Base-by-base conservation (phyloP, 805 yeast genomes). In the Candida hispaniensis region DNA sequence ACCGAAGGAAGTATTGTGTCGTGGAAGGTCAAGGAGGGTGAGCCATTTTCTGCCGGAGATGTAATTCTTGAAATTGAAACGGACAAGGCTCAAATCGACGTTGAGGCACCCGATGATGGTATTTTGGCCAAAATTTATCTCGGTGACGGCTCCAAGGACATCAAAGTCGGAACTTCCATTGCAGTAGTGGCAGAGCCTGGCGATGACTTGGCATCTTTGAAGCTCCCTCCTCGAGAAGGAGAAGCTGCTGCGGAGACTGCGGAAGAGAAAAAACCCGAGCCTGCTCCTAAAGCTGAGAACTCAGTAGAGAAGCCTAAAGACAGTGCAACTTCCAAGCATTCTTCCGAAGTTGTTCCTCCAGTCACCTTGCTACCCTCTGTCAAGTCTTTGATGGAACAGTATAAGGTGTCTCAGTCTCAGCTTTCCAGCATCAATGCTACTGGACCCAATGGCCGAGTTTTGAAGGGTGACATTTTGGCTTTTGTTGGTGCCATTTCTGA, bases 51-150 rank as follows among this genome's bases (percentile, higher is more conserved):
- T 18, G 91, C 96, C 13, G 98, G 98, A 60, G 96, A 91, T 82
- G 77, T 91, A 25, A 71, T 91, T 52, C 94, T 95, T 41, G 98
- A 91, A 60, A 77, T 91, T 44, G 98, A 91, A 64, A 91, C 98
- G 43, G 98, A 88, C 62, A 88, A 88, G 67, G 96, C 97, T 24
- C 79, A 83, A 48, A 88, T 88, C 83, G 94, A 88, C 59, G 93
- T 86, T 45, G 97, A 88, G 63, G 91, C 95, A 2, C 82, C 69
- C 44, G 98, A 88, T 49, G 97, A 91, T 50, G 98, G 97, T 38
- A 61, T 76, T 17, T 40, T 91, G 54, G 94, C 85, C 51, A 82
- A 82, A 58, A 77, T 91, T 39, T 45, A 71, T 30, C 47, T 30
- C 18, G 65, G 63, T 15, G 75, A 79, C 40, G 98, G 98, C n/a